Evolutionary conservation across 2,329 filamentous ascomycete species (phyloP).

Genomic region (Colletotrichum sp.): DNA sequence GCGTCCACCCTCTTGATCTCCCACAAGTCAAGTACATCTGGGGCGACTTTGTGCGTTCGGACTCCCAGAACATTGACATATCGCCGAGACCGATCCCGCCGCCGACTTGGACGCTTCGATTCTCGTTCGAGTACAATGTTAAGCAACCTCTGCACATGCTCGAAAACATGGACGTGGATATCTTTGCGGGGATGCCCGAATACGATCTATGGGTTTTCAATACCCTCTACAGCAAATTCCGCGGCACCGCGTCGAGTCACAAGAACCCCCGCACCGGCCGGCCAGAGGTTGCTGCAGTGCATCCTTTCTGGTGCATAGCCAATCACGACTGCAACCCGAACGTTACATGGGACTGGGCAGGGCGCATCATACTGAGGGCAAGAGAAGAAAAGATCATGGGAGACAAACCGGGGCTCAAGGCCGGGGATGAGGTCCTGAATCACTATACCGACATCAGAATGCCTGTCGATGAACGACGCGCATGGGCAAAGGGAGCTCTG

Average conservation of each 20-base stretch:
- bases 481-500: constrained; percentile 87
- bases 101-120: constrained; percentile 73
- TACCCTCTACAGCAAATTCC: constrained; percentile 90
- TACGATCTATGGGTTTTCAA: constrained; percentile 88
- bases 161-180: constrained; percentile 84
- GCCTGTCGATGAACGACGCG: constrained; percentile 78
- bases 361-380: constrained; percentile 74
- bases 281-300: constrained; percentile 90
- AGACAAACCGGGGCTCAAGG: constrained; percentile 64
- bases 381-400: constrained; percentile 62
- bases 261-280: constrained; percentile 78
- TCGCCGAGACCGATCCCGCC: constrained; percentile 61
- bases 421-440: constrained; percentile 86
- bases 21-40: constrained; percentile 71
- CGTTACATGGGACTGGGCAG: constrained; percentile 92
- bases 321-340: constrained; percentile 98
- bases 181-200: constrained; percentile 62
- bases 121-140: constrained; percentile 79
- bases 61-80: constrained; percentile 58
- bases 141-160: constrained; percentile 77
- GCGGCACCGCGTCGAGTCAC: constrained; percentile 88
- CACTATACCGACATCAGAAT: constrained; percentile 92
- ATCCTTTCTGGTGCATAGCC: constrained; percentile 94
- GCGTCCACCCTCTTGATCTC: constrained; percentile 67
- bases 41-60: constrained; percentile 66